Base-by-base conservation (phyloP, 2,329 filamentous ascomycete species). In the Aspergillus sergii region DNA sequence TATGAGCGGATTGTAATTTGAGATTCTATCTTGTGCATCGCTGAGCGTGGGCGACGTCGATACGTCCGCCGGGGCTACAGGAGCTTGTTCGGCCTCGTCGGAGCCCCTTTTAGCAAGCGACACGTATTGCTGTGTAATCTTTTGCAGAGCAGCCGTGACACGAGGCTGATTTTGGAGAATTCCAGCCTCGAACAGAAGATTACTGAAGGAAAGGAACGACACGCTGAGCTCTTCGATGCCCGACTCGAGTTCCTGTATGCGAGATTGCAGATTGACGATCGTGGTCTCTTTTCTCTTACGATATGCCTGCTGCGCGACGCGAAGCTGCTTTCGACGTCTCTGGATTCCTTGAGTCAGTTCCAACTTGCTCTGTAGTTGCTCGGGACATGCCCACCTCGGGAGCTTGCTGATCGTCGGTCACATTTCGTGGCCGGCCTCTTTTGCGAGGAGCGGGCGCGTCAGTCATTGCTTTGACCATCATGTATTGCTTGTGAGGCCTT, bases 241-340 rank as follows among this genome's bases (percentile, higher is more conserved):
- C 16, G 59, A 50, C 60, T 72, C 69, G 32, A 71, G 57, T 59
- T 71, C 65, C 43, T 68, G 64, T 23, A 72, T 68, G 21, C 70
- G 70, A 23, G 51, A 58, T 62, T 71, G 70, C 23, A 72, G 60
- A 58, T 66, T 70, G 53, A 16, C 64, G 48, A 72, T 72, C 8
- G 70, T 71, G 43, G 61, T 71, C 36, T 72, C 70, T 53, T 72
- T 72, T 36, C 70, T 66, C 51, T 65, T 64, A 41, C 70, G 69
- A 69, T 72, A 72, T 39, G 66, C 69, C 34, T 72, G 70, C 53
- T 72, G 70, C 9, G 70, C 70, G 14, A 69, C 64, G 39, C 70
- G 69, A 36, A 72, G 68, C 59, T 72, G 70, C 58, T 64, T 71
- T 59, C 70, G 70, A 57, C 69, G 70, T 66, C 64, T 68, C 70